Conservation (phyloP, 2,329 filamentous ascomycete species). For the Pseudopyrenochaeta lycopersici region DNA sequence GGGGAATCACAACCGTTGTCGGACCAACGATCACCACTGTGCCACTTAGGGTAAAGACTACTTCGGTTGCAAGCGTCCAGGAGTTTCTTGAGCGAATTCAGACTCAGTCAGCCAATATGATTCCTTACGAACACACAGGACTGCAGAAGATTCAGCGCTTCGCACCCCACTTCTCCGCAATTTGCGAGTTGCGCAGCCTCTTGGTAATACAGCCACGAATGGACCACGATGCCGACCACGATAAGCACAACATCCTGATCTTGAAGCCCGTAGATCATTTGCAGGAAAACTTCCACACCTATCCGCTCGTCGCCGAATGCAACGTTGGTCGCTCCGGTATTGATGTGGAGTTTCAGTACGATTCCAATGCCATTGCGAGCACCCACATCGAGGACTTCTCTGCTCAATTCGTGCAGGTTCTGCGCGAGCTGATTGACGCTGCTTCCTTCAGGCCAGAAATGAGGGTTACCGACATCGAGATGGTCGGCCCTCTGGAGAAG, state of each 20-base stretch:
- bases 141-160: slow-evolving; percentile 34
- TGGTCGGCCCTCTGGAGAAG: too few species aligned
- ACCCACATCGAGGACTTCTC: too few species aligned
- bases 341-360: not conserved
- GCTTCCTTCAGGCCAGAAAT: too few species aligned
- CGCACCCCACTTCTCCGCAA: not conserved
- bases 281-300: not conserved
- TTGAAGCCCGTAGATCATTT: not conserved
- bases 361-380: not conserved
- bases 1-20: slow-evolving; percentile 47
- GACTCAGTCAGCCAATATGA: slow-evolving; percentile 21
- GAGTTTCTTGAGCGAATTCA: slow-evolving; percentile 19
- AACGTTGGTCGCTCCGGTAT: not conserved
- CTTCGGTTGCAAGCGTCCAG: slow-evolving; percentile 14
- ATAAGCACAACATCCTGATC: not conserved
- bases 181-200: not conserved
- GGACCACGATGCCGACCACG: not conserved
- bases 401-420: too few species aligned
- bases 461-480: too few species aligned
- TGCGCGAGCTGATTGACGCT: too few species aligned
- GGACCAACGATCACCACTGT: slow-evolving; percentile 53
- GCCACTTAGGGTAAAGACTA: slow-evolving; percentile 34
- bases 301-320: slow-evolving; percentile 4
- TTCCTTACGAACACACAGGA: slow-evolving; percentile 41
- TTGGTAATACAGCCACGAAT: not conserved